Evolutionary conservation across 2,329 filamentous ascomycete genomes (phyloP).

Genomic region (Xylaria sp.): DNA sequence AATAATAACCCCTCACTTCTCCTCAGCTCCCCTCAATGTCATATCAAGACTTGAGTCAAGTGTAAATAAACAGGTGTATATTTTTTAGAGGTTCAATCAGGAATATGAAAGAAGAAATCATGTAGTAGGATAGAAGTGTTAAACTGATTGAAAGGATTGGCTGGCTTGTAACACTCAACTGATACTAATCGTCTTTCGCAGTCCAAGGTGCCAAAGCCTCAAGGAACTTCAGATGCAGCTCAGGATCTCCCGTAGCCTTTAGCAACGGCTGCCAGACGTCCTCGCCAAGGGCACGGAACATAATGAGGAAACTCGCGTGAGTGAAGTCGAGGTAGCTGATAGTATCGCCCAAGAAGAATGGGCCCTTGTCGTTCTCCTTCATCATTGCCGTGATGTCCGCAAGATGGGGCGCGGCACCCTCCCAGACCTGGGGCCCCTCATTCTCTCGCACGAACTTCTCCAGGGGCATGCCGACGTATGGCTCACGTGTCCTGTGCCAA

Average conservation of each 20-base stretch:
- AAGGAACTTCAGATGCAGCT: slow-evolving; percentile 54
- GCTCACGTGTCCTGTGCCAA: slow-evolving; percentile 64
- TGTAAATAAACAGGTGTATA: neutral
- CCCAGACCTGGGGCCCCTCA: slow-evolving; percentile 63
- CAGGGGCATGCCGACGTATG: slow-evolving; percentile 62
- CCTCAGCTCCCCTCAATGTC: slow-evolving; percentile 3
- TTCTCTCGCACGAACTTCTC: slow-evolving; percentile 58
- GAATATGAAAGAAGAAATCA: neutral
- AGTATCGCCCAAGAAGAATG: slow-evolving; percentile 68
- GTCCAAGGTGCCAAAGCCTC: slow-evolving; percentile 56
- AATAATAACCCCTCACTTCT: slow-evolving; percentile 19
- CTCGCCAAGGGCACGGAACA: slow-evolving; percentile 50
- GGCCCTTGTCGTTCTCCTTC: slow-evolving; percentile 65
- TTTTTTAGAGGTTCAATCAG: neutral
- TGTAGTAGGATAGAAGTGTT: neutral
- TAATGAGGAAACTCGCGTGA: slow-evolving; percentile 58
- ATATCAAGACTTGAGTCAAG: slow-evolving; percentile 1
- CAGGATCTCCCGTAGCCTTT: slow-evolving; percentile 51
- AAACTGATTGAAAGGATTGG: neutral
- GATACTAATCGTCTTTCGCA: slow-evolving; percentile 48
- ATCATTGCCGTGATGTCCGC: slow-evolving; percentile 57
- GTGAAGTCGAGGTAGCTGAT: slow-evolving; percentile 68
- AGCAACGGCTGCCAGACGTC: slow-evolving; percentile 52
- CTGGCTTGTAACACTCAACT: neutral
- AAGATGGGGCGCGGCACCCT: slow-evolving; percentile 52